Percentiles rank a stretch among this genome's conserved stretches.
These are phyloP conservation scores for Uromyces viciae-fabae DNA, from an alignment of 1,284 basidiomycete species.

Conservation along the genomic window DNA sequence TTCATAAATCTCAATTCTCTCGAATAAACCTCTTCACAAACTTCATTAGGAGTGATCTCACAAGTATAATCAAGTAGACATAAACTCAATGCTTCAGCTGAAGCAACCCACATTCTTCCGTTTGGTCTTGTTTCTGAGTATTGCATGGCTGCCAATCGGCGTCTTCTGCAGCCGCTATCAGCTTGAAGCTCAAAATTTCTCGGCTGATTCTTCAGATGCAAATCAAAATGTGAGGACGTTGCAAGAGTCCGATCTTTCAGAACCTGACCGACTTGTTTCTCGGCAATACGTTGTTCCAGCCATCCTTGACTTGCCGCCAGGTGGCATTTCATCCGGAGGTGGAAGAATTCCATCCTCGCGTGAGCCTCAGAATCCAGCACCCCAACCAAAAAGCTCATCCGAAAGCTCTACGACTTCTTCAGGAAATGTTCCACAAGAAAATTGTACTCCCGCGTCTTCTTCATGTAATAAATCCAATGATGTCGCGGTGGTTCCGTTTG, in stretches of 20 bases:
- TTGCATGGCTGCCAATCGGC: not conserved
- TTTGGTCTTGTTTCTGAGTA: not conserved
- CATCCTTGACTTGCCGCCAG: not conserved
- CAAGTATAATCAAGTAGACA: not conserved
- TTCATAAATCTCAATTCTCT: not conserved
- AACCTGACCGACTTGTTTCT: not conserved
- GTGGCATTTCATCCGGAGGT: slow-evolving; percentile 17
- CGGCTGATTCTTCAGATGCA: not conserved
- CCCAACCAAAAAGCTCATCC: not conserved
- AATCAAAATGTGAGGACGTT: not conserved
- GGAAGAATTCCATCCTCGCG: not conserved
- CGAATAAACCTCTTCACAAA: not conserved
- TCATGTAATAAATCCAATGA: not conserved
- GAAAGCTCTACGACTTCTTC: not conserved
- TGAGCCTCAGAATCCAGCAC: not conserved
- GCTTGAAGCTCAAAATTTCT: not conserved
- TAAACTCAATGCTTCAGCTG: slow-evolving; percentile 17
- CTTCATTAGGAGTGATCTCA: not conserved
- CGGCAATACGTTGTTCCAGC: not conserved
- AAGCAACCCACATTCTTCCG: not conserved
- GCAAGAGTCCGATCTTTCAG: not conserved
- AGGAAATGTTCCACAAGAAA: too few relatives aligned
- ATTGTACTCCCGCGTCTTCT: not conserved
- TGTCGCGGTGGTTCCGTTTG: not conserved
- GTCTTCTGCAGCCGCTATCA: not conserved